Conservation (phyloP, 805 yeast genomes). For the Sungouiozyma intestinalis region DNA sequence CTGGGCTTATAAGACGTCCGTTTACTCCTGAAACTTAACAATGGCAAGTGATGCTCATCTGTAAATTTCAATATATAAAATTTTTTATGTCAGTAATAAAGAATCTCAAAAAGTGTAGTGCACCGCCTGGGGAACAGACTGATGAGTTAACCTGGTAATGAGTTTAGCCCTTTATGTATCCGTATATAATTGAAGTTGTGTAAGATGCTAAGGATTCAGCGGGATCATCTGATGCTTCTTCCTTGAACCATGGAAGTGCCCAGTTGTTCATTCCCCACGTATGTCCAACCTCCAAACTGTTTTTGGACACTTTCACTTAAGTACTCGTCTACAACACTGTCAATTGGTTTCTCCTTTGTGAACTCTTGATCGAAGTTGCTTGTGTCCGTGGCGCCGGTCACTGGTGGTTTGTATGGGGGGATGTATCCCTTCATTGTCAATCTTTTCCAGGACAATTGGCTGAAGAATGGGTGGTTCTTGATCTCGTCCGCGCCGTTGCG, state of each 20-base stretch:
- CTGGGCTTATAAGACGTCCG: no score
- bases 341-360: slow-evolving; percentile 87
- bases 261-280: slow-evolving; percentile 54
- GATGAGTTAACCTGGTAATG: no score
- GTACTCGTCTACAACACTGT: slow-evolving; percentile 87
- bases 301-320: slow-evolving; percentile 91
- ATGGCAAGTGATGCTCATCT: not conserved
- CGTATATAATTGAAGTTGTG: not conserved
- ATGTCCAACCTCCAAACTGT: slow-evolving; percentile 99
- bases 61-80: not conserved
- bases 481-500: slow-evolving; percentile 75
- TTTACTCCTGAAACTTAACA: no score
- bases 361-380: slow-evolving; percentile 89
- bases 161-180: not conserved
- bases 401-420: slow-evolving; percentile 93
- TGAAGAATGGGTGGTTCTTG: slow-evolving; percentile 74
- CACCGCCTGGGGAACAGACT: no score
- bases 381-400: slow-evolving; percentile 75
- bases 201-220: not conserved
- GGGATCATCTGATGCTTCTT: slow-evolving; percentile 19
- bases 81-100: not conserved
- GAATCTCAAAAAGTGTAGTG: not conserved
- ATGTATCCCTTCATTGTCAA: slow-evolving; percentile 76
- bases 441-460: slow-evolving; percentile 82
- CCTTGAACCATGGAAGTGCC: slow-evolving; percentile 30